A percentile compares a stretch with the other conserved stretches of the same genome.
Evolutionary conservation across 2,329 filamentous ascomycete genomes (phyloP).

Genomic region (Clarireedia paspali): DNA sequence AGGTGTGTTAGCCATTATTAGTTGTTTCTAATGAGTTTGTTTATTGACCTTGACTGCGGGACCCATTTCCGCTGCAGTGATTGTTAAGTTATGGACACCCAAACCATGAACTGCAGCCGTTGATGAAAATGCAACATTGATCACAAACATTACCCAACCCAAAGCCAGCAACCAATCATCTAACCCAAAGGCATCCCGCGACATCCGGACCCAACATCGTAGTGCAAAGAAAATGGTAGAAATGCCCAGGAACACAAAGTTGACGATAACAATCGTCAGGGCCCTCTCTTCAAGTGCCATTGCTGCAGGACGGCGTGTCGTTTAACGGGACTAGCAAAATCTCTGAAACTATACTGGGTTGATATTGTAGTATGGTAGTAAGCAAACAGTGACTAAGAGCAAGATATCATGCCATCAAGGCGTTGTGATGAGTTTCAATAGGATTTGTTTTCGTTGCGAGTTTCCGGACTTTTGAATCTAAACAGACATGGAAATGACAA

Average conservation of each 20-base stretch:
- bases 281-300: constrained; percentile 1
- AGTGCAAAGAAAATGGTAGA: background rate
- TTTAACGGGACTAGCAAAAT: background rate
- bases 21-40: background rate
- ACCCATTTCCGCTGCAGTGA: constrained; percentile 1
- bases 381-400: too few relatives aligned
- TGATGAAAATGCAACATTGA: constrained; percentile 1
- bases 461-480: too few relatives aligned
- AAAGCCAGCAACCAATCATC: constrained; percentile 2
- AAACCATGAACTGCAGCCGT: background rate
- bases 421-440: too few relatives aligned
- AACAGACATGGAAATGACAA: too few relatives aligned
- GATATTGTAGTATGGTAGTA: too few relatives aligned
- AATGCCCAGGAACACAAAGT: constrained; percentile 1
- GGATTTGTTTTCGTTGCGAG: too few relatives aligned
- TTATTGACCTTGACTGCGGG: constrained; percentile 1
- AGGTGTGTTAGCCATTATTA: background rate
- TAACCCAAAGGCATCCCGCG: background rate
- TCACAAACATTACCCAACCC: constrained; percentile 2
- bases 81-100: background rate
- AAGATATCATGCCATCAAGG: too few relatives aligned
- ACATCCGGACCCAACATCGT: background rate
- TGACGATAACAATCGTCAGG: background rate
- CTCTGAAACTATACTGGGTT: background rate
- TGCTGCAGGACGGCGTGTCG: background rate